Base-by-base conservation (phyloP, 768 basidiomycete genomes). In the Pleurotus citrinopileatus region DNA sequence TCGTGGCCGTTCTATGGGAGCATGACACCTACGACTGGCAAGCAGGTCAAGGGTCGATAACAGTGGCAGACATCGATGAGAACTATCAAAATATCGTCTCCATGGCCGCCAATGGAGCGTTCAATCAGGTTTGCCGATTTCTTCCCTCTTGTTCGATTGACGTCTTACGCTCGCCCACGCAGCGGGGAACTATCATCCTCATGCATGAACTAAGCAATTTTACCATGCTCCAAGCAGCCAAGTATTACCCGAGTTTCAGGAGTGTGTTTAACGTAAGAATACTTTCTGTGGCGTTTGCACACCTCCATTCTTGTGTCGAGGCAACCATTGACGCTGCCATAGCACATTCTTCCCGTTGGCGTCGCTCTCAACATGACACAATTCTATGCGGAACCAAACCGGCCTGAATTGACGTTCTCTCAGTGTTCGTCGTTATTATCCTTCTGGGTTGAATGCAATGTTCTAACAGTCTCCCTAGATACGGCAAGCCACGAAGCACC, bases 21-120 rank as follows among this genome's bases (percentile, higher is more conserved):
- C 82, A 77, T 56, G 84, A 87, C 60, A 79, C 83, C n/a, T 71
- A 76, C 34, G 90, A 94, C 67, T 91, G 89, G 89, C 78, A 82
- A 63, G 80, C 77, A 22, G 79, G 81, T 4, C 73, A 72, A 1
- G 76, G 72, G 2, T 68, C 69, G 29, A 59, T 77, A 40, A 78
- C 75, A 7, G 65, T 66, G 1, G 74, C 75, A 23, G 66, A 74
- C 26, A 73, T 86, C 15, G 75, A 81, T 46, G 61, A 65, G 43
- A 79, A 82, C 59, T 89, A 89, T 60, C 64, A 82, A 50, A 57
- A 51, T 6, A 75, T 91, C 65, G 69, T 87, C 25, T 45, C 72
- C 20, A 69, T 70, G 17, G 79, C 79, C 3, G 60, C 66, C 22
- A 73, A 65, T 23, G 80, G 80, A 15, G 62, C 63, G 3, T 82